Evolutionary conservation across 495 filamentous ascomycete genomes (phyloP).

Genomic region (Chaetomium cochliodes): DNA sequence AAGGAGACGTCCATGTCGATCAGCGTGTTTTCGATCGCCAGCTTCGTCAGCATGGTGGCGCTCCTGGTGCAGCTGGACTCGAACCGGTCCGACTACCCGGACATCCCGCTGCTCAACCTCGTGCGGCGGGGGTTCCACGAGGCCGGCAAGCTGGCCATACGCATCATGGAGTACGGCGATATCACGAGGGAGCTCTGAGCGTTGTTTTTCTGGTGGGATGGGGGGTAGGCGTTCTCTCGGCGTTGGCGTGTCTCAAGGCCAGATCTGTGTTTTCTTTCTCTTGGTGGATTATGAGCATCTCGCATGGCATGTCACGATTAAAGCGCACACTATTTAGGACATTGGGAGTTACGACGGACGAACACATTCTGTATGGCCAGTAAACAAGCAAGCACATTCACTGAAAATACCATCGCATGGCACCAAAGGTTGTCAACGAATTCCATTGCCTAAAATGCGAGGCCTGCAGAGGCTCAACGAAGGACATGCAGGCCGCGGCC

Average conservation of each 20-base stretch:
- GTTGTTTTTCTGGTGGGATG: not conserved
- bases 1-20: conserved; percentile 79
- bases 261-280: not conserved
- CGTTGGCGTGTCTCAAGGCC: not conserved
- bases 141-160: conserved; percentile 24
- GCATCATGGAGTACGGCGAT: conserved; percentile 36
- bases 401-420: not conserved
- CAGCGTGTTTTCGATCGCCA: conserved; percentile 70
- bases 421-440: conserved; percentile 12
- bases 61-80: conserved; percentile 68
- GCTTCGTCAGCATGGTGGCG: conserved; percentile 71
- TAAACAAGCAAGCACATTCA: not conserved
- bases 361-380: not conserved
- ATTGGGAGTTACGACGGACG: not conserved
- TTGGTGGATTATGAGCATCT: not conserved
- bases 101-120: conserved; percentile 62
- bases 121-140: conserved; percentile 47
- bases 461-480: conserved; percentile 30
- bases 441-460: conserved; percentile 31
- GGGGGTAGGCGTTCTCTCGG: not conserved
- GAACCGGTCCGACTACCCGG: conserved; percentile 61
- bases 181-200: conserved; percentile 27
- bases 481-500: conserved; percentile 28
- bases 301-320: not conserved
- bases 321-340: not conserved